These are phyloP conservation scores for Hyphopichia buzzinii DNA, from an alignment of 1,139 yeast genomes.

Conservation along the genomic window DNA sequence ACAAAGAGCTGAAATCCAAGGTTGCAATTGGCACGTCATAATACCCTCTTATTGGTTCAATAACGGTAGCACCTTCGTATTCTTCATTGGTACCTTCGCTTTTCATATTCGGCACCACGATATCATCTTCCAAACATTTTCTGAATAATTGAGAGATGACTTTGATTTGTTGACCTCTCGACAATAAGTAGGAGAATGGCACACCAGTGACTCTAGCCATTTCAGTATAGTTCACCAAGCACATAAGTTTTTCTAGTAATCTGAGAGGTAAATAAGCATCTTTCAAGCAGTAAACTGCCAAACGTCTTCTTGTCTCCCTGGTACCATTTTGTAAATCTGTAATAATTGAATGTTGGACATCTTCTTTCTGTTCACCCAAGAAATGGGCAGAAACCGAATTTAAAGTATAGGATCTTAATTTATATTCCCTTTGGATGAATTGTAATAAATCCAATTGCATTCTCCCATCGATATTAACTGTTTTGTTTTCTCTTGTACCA, in stretches of 20 bases:
- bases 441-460: conserved; percentile 93
- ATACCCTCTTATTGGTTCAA: conserved; percentile 93
- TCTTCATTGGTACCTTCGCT: conserved; percentile 84
- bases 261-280: conserved; percentile 93
- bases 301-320: conserved; percentile 85
- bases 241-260: conserved; percentile 88
- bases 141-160: conserved; percentile 93
- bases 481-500: conserved; percentile 93
- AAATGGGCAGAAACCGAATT: conserved; percentile 96
- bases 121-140: conserved; percentile 80
- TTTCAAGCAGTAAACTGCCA: conserved; percentile 95
- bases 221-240: conserved; percentile 93
- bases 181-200: conserved; percentile 82
- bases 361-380: conserved; percentile 94
- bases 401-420: conserved; percentile 88
- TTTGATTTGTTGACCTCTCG: conserved; percentile 97
- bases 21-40: conserved; percentile 98
- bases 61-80: conserved; percentile 98
- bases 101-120: conserved; percentile 87
- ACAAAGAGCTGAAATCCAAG: conserved; percentile 93
- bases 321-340: conserved; percentile 93
- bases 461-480: conserved; percentile 91
- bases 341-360: conserved; percentile 94
- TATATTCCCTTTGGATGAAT: conserved; percentile 91
- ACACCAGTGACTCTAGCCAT: conserved; percentile 99